These are phyloP conservation scores for Pseudonitzschia pungens DNA, from an alignment of 108 stramenopile genomes.

Conservation along the genomic window DNA sequence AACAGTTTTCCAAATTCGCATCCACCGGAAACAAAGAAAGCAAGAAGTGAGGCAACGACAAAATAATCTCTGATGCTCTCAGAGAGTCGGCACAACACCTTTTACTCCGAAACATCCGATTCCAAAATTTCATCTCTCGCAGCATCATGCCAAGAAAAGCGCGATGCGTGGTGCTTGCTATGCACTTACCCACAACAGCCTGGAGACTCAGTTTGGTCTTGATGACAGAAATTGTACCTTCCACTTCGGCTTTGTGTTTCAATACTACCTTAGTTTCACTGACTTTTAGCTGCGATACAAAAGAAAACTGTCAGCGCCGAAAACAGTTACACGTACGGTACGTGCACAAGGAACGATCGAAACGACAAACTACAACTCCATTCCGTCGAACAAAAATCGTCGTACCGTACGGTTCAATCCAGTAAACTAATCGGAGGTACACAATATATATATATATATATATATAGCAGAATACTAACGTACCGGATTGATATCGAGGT, in stretches of 20 bases:
- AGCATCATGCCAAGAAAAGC: too few relatives aligned
- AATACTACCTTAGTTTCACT: slow-evolving; percentile 59
- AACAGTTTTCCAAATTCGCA: background rate
- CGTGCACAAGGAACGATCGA: too few relatives aligned
- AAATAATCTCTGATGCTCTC: too few relatives aligned
- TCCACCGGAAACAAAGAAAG: slow-evolving; percentile 1
- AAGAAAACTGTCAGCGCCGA: background rate
- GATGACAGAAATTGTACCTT: slow-evolving; percentile 44
- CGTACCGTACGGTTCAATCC: too few relatives aligned
- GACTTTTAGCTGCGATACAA: slow-evolving; percentile 36
- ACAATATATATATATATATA: too few relatives aligned
- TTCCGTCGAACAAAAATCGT: too few relatives aligned
- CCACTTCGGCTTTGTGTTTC: slow-evolving; percentile 73
- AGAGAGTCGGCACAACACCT: too few relatives aligned
- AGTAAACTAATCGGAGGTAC: too few relatives aligned
- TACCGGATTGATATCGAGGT: slow-evolving; percentile 64
- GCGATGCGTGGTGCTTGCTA: background rate
- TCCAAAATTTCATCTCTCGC: too few relatives aligned
- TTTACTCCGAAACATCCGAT: too few relatives aligned
- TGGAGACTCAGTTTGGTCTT: slow-evolving; percentile 53
- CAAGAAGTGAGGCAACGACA: slow-evolving; percentile 6
- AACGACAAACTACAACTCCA: too few relatives aligned
- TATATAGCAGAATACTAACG: background rate
- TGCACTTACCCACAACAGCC: slow-evolving; percentile 46
- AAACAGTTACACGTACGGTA: background rate